These are phyloP conservation scores for Nicotiana otophora DNA, from an alignment of 257 asterid species.

Conservation along the genomic window DNA sequence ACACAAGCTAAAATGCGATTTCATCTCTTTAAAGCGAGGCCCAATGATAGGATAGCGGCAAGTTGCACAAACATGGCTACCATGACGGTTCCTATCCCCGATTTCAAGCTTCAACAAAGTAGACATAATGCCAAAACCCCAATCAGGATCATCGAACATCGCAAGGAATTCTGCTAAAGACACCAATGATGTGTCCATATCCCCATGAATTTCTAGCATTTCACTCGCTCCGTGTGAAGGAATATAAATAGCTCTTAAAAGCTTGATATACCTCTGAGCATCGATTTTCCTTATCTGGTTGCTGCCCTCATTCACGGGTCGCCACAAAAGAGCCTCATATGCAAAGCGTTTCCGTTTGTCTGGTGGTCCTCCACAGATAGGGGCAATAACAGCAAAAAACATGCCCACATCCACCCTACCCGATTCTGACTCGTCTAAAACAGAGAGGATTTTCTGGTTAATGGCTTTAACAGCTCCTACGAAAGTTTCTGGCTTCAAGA, in stretches of 20 bases:
- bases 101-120: conserved; percentile 69
- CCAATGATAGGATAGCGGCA: conserved; percentile 89
- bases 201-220: conserved; percentile 79
- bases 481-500: conserved; percentile 94
- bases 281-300: conserved; percentile 65
- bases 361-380: conserved; percentile 68
- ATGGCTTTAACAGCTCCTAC: conserved; percentile 90
- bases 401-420: conserved; percentile 88
- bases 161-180: conserved; percentile 52
- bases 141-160: conserved; percentile 88
- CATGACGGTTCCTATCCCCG: conserved; percentile 92
- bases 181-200: conserved; percentile 44
- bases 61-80: conserved; percentile 70
- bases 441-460: conserved; percentile 75
- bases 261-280: conserved; percentile 59
- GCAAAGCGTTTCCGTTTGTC: conserved; percentile 82
- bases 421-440: conserved; percentile 75
- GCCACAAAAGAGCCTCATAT: conserved; percentile 83
- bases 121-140: conserved; percentile 84
- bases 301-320: conserved; percentile 76
- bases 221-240: conserved; percentile 80
- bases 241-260: conserved; percentile 71
- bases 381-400: conserved; percentile 83
- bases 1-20: conserved; percentile 68
- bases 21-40: conserved; percentile 82